Percentiles rank a stretch among this genome's conserved stretches.
Conservation (phyloP, 106 monocot species). For the Platanthera zijinensis region DNA sequence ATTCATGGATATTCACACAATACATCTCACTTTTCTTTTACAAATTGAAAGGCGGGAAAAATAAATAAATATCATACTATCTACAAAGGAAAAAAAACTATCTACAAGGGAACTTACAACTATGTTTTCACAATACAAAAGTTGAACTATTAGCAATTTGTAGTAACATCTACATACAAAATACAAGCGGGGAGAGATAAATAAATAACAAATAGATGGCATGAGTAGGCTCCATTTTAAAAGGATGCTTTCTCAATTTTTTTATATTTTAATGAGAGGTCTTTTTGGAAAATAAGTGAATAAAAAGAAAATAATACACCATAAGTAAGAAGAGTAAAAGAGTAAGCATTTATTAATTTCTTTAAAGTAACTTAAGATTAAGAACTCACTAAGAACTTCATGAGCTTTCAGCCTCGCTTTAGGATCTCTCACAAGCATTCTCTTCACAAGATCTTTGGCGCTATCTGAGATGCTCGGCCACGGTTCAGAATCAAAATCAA, state of each 20-base stretch:
- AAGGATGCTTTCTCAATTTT: background rate
- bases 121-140: background rate
- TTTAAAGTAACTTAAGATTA: slow-evolving; percentile 1
- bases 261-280: background rate
- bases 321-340: background rate
- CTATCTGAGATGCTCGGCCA: slow-evolving; percentile 30
- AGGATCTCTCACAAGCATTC: slow-evolving; percentile 31
- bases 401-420: slow-evolving; percentile 22
- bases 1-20: background rate
- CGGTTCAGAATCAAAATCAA: slow-evolving; percentile 31
- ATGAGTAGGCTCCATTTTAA: too few relatives aligned
- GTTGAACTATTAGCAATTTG: background rate
- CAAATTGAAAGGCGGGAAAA: background rate
- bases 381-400: slow-evolving; percentile 26
- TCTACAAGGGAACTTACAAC: background rate
- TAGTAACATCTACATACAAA: background rate
- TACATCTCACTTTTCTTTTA: background rate
- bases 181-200: too few relatives aligned
- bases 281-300: background rate
- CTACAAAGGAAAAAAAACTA: background rate
- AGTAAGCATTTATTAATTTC: background rate
- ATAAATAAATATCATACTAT: slow-evolving; percentile 3
- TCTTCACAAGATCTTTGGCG: slow-evolving; percentile 28
- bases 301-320: background rate
- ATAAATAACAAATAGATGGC: too few relatives aligned